phyloP scores from a whole-genome alignment of 2,329 filamentous ascomycete genomes.

The Aureobasidium sp. region DNA sequence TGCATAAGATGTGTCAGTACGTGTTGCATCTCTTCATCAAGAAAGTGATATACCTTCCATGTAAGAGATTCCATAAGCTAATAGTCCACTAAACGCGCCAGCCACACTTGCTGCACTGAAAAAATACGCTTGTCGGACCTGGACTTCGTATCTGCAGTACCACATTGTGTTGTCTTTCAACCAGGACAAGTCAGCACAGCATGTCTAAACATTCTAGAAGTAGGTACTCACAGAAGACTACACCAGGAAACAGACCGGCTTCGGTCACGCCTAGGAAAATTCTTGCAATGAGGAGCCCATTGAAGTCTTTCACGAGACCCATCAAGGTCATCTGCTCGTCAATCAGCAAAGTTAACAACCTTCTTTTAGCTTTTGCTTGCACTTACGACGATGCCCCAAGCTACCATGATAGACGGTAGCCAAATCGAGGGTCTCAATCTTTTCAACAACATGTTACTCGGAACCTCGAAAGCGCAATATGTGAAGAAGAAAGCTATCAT shows the following conservation, averaged over 20 bases:
- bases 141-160: slow-evolving; percentile 26
- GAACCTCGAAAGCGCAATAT: slow-evolving; percentile 31
- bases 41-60: slow-evolving; percentile 23
- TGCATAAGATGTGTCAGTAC: not conserved
- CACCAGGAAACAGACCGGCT: slow-evolving; percentile 23
- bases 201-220: not conserved
- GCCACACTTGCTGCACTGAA: slow-evolving; percentile 41
- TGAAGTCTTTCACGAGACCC: slow-evolving; percentile 22
- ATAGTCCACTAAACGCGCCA: slow-evolving; percentile 43
- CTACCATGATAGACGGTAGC: slow-evolving; percentile 22
- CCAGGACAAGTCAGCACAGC: not conserved
- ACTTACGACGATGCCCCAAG: slow-evolving; percentile 19
- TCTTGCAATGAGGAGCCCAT: slow-evolving; percentile 20
- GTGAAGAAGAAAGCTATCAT: slow-evolving; percentile 30
- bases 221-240: slow-evolving; percentile 9
- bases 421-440: slow-evolving; percentile 22
- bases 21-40: not conserved
- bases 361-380: too few relatives aligned
- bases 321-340: slow-evolving; percentile 25
- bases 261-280: slow-evolving; percentile 46
- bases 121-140: slow-evolving; percentile 38
- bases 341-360: not conserved
- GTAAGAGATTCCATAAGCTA: slow-evolving; percentile 35
- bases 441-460: slow-evolving; percentile 34
- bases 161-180: slow-evolving; percentile 11